A percentile compares a stretch with the other conserved stretches of the same genome.
Conservation (phyloP, 129 eudicot genomes). For the Lonicera japonica region DNA sequence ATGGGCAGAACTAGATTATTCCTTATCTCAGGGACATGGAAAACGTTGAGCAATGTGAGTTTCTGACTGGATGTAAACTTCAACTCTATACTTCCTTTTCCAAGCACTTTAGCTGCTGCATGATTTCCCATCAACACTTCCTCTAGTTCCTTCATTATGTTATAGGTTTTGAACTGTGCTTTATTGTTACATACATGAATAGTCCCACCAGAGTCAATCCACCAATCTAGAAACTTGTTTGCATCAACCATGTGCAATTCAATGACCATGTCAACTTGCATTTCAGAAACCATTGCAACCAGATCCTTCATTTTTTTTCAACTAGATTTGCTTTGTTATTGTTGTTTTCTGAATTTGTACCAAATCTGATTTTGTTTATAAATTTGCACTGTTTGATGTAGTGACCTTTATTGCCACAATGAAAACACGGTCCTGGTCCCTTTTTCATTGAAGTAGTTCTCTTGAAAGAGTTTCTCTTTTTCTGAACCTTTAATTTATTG, state of each 20-base stretch:
- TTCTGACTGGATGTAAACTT: conserved; percentile 14
- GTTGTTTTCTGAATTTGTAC: not conserved
- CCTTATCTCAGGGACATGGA: conserved; percentile 15
- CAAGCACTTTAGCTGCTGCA: not conserved
- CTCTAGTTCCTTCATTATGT: not conserved
- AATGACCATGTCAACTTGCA: not conserved
- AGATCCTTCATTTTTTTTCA: not conserved
- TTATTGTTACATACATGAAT: conserved; percentile 11
- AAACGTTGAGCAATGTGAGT: not conserved
- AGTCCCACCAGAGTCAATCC: no score
- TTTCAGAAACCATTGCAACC: not conserved
- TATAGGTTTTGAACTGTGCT: not conserved
- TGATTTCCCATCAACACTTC: conserved; percentile 18
- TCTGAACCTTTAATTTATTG: not conserved
- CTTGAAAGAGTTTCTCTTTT: no score
- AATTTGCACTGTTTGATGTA: no score
- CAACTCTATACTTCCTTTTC: conserved; percentile 5
- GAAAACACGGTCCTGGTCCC: not conserved
- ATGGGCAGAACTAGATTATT: conserved; percentile 9
- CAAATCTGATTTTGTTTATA: not conserved
- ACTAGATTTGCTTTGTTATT: not conserved
- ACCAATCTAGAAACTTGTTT: no score
- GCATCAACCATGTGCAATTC: conserved; percentile 7
- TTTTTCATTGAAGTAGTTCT: not conserved
- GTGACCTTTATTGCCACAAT: conserved; percentile 5